Evolutionary conservation across 2,329 filamentous ascomycete species (phyloP).

Genomic region (Atkinsonella hypoxylon): DNA sequence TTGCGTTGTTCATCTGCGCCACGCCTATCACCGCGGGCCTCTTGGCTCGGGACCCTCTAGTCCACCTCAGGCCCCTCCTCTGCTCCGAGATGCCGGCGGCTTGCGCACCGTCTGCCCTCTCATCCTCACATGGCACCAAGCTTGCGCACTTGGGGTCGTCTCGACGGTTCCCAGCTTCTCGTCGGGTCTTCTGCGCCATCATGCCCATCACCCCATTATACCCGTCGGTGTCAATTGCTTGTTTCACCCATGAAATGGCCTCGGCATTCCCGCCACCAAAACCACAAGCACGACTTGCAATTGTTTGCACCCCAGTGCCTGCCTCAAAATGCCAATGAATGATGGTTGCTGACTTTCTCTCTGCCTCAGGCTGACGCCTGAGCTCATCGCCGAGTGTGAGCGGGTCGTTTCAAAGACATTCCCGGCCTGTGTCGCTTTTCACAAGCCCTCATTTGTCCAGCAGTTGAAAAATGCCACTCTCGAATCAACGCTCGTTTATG

Average conservation of each 20-base stretch:
- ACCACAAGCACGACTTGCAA: no score
- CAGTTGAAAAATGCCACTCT: constrained; percentile 45
- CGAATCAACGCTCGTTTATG: constrained; percentile 45
- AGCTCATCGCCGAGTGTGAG: constrained; percentile 47
- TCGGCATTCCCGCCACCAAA: no score
- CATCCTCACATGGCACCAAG: neutral
- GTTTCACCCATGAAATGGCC: no score
- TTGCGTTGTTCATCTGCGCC: constrained; percentile 1
- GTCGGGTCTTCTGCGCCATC: no score
- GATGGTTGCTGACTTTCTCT: constrained; percentile 9
- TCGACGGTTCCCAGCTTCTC: no score
- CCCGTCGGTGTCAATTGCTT: no score
- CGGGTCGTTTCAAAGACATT: constrained; percentile 49
- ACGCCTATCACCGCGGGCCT: neutral
- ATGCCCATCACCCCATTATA: no score
- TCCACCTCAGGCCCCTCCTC: constrained; percentile 1
- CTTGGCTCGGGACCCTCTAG: constrained; percentile 5
- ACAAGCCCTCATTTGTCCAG: constrained; percentile 50
- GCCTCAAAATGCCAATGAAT: neutral
- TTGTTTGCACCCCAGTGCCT: neutral
- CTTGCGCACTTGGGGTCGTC: no score
- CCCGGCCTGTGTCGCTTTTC: constrained; percentile 49
- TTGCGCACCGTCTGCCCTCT: neutral
- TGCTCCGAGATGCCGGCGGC: constrained; percentile 8
- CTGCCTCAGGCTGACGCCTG: constrained; percentile 36